phyloP scores from a whole-genome alignment of 139 green algal species.

The Chlamydomonas incerta region DNA sequence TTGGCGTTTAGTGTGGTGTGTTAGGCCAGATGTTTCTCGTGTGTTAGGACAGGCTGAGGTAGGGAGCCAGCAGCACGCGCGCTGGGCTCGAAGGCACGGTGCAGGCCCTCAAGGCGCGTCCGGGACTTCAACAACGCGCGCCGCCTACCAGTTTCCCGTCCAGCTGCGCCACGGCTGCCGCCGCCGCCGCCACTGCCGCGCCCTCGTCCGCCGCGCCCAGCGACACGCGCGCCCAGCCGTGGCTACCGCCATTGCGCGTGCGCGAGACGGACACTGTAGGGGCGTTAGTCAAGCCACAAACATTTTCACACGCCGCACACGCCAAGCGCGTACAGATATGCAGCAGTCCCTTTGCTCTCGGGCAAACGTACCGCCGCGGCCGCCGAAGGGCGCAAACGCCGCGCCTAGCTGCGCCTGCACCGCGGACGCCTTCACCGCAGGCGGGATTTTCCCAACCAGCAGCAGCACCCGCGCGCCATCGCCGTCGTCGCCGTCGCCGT shows the following conservation, averaged over 20 bases:
- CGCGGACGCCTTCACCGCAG: background rate
- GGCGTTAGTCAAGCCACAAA: too few relatives aligned
- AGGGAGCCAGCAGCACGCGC: too few relatives aligned
- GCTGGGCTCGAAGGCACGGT: too few relatives aligned
- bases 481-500: background rate
- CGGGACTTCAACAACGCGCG: too few relatives aligned
- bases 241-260: constrained; percentile 25
- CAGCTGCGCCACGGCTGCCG: background rate
- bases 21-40: too few relatives aligned
- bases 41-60: too few relatives aligned
- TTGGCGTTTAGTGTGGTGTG: too few relatives aligned
- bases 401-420: constrained; percentile 5
- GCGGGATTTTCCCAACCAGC: constrained; percentile 16
- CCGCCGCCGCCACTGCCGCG: background rate
- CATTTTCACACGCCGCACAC: too few relatives aligned
- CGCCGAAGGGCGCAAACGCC: constrained; percentile 15
- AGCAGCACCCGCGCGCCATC: constrained; percentile 10
- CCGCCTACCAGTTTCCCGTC: constrained; percentile 6
- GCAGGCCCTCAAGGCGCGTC: too few relatives aligned
- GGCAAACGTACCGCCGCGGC: constrained; percentile 2
- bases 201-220: background rate
- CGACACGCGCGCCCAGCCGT: constrained; percentile 27
- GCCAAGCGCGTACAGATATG: too few relatives aligned
- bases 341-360: too few relatives aligned
- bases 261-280: constrained; percentile 8